A percentile compares a stretch with the other conserved stretches of the same genome.
Conservation (phyloP, 176 grass and related monocot genomes). For the Typha latifolia region DNA sequence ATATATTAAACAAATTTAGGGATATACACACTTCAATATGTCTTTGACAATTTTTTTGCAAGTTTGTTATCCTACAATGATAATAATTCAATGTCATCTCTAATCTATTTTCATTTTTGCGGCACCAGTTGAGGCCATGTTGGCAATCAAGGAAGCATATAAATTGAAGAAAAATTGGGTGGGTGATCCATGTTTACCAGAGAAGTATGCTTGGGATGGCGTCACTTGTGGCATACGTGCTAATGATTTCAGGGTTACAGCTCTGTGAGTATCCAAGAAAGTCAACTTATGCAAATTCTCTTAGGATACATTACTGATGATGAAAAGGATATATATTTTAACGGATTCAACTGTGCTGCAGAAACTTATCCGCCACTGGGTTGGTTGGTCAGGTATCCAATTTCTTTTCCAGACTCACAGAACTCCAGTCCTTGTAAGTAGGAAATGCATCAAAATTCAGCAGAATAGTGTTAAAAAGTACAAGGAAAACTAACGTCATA, state of each 20-base stretch:
- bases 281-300: too few species aligned
- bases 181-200: slow-evolving; percentile 59
- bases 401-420: slow-evolving; percentile 30
- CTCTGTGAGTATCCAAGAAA: too few species aligned
- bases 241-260: slow-evolving; percentile 4
- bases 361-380: slow-evolving; percentile 39
- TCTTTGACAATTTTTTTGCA: too few species aligned
- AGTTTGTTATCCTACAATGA: too few species aligned
- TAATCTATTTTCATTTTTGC: not conserved
- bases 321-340: not conserved
- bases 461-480: too few species aligned
- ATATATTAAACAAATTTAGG: too few species aligned
- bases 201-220: slow-evolving; percentile 41
- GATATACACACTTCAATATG: too few species aligned
- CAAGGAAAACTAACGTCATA: too few species aligned
- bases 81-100: not conserved
- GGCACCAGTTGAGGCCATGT: slow-evolving; percentile 38
- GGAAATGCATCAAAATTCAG: too few species aligned
- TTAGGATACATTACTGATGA: too few species aligned
- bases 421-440: slow-evolving; percentile 38
- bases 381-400: slow-evolving; percentile 27
- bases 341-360: slow-evolving; percentile 1
- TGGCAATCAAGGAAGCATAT: slow-evolving; percentile 27
- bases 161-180: slow-evolving; percentile 56
- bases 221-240: slow-evolving; percentile 33